Evolutionary conservation across 495 filamentous ascomycete species (phyloP).

Genomic region (Podospora pseudopauciseta): DNA sequence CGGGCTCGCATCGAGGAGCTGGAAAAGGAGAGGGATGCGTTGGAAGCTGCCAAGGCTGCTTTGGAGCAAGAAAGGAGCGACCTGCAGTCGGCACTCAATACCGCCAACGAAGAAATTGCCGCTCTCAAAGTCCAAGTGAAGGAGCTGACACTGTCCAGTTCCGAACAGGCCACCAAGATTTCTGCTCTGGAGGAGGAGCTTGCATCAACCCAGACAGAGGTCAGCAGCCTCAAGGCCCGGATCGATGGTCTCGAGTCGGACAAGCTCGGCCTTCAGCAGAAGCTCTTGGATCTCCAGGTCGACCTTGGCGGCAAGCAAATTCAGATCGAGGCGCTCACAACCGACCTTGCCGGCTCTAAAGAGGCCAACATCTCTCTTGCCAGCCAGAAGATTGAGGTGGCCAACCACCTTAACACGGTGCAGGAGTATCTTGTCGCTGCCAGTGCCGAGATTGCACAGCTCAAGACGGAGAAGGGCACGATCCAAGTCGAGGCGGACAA

Average conservation of each 20-base stretch:
- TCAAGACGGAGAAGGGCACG: conserved; percentile 32
- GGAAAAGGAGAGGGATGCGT: conserved; percentile 37
- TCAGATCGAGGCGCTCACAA: conserved; percentile 28
- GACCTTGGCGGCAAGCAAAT: conserved; percentile 21
- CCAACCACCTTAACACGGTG: conserved; percentile 22
- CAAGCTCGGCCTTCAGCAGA: conserved; percentile 33
- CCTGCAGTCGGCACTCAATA: conserved; percentile 24
- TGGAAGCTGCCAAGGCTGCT: conserved; percentile 26
- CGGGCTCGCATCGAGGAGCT: conserved; percentile 33
- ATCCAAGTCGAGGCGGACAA: conserved; percentile 33
- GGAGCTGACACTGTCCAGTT: conserved; percentile 23
- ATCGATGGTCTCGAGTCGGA: conserved; percentile 38
- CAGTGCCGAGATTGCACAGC: conserved; percentile 24
- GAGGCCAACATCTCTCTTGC: conserved; percentile 33
- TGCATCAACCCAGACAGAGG: conserved; percentile 18
- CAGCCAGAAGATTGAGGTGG: conserved; percentile 30
- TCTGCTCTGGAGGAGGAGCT: conserved; percentile 25
- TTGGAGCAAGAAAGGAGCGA: conserved; percentile 39
- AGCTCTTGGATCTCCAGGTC: conserved; percentile 28
- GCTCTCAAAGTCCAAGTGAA: conserved; percentile 23
- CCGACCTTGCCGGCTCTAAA: conserved; percentile 32
- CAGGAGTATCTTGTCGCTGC: conserved; percentile 24
- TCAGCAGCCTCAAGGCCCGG: conserved; percentile 19
- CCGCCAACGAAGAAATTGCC: conserved; percentile 25
- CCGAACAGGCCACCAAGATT: conserved; percentile 25